Base-by-base conservation (phyloP, 768 basidiomycete species). In the Kockovaella imperatae region DNA sequence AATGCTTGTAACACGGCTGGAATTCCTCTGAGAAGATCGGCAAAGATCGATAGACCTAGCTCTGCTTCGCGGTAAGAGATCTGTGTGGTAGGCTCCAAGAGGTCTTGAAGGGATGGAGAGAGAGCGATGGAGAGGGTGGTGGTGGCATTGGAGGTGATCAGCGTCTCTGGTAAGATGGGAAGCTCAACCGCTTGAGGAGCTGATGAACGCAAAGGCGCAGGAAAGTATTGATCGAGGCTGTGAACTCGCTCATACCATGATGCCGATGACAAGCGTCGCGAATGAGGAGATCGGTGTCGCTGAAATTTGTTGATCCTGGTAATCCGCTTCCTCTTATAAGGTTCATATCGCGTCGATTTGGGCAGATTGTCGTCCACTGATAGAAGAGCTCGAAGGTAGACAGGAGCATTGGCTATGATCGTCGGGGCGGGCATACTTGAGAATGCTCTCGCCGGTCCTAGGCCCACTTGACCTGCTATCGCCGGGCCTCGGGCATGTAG, bases 351-450 rank as follows among this genome's bases (percentile, higher is more conserved):
- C 10, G 46, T 49, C 10, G 56, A 35, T 26, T 41, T 26, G 18
- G 62, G 59, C 20, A 60, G 42, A 21, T n/a, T n/a, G n/a, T n/a
- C n/a, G n/a, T n/a, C n/a, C n/a, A n/a, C n/a, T n/a, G n/a, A n/a
- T n/a, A n/a, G n/a, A n/a, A 65, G 50, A 23, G 63, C 63, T 28
- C 63, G 31, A 5, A 65, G 45, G 11, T 35, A 57, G 29, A 65
- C 46, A 11, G 60, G 60, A 1, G 60, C 48, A 3, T 65, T 57
- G 13, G 29, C 18, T 4, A 49, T 36, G 5, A 35, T 42, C 0
- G 29, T 32, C 10, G 29, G 25, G 20, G 50, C 32, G 6, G 59
- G 45, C 13, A 52, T 46, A 35, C 47, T 44, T 4, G 59, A 50
- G 45, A 59, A 65, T 0, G 52, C 50, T 46, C 63, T 52, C 8